Base-by-base conservation (phyloP, 2,329 filamentous ascomycete genomes). In the Penicillium sp. region DNA sequence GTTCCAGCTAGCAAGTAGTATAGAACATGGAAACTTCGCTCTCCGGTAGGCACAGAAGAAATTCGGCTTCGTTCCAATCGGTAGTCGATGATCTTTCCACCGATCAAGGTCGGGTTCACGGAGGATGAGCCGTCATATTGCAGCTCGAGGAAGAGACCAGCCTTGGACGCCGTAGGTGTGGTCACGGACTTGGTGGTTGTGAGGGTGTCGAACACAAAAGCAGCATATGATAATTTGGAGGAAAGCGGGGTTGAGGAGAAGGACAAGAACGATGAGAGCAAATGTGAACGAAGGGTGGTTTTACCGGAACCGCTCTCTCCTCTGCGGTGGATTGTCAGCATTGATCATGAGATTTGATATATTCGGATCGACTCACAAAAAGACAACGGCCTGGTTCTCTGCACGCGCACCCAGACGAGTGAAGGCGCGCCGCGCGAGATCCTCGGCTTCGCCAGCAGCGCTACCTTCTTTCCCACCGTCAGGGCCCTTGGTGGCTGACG, bases 161-260 rank as follows among this genome's bases (percentile, higher is more conserved):
- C 89, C 74, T 97, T 97, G 47, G 93, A 97, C 27, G 94, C 94
- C 2, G 91, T 96, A 1, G 92, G 92, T 0, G 93, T 97, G 1
- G 93, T 97, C 32, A 92, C 87, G 1, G 93, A 96, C 77, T 99
- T 99, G 24, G 94, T 99, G 1, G 94, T 97, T 5, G 94, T 99
- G 55, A 99, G 83, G 2, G 91, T 89, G 70, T 99, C 94, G 72
- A 99, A 99, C 56, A 97, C 85, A 72, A 97, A 99, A 41, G 93
- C 88, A 21, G 93, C 93, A 46, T 95, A 88, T 3, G 93, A 97
- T 18, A 97, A 82, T 74, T 97, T 99, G 62, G 88, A 90, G 1
- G 93, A 97, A 3, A 99, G 79, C 0, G 94, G 94, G 11, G 94
- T 97, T 0, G 91, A 92, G 2, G 92, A 94, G 72, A 92, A 96